Evolutionary conservation across 2,329 filamentous ascomycete species (phyloP).

Genomic region (Cadophora malorum): DNA sequence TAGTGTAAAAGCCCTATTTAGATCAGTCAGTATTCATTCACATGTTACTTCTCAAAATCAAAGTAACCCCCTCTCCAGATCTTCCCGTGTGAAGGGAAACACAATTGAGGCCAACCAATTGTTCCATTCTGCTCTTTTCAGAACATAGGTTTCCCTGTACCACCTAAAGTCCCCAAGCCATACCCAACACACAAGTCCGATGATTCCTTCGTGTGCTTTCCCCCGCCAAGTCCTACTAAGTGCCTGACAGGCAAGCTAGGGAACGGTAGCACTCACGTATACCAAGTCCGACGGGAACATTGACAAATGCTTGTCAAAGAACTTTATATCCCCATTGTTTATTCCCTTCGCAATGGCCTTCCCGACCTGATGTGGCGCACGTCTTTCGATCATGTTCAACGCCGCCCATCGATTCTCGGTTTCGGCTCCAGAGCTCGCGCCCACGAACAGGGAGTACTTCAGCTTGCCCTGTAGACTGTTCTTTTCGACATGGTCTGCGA

Average conservation of each 20-base stretch:
- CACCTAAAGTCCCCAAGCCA: too few relatives aligned
- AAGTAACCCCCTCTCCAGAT: too few relatives aligned
- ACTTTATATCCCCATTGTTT: slow-evolving; percentile 86
- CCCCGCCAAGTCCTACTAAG: neutral
- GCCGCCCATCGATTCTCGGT: slow-evolving; percentile 92
- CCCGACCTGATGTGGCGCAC: slow-evolving; percentile 86
- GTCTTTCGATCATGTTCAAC: slow-evolving; percentile 87
- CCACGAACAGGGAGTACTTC: slow-evolving; percentile 87
- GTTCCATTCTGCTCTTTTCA: neutral
- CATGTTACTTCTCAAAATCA: neutral
- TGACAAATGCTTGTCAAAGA: slow-evolving; percentile 92
- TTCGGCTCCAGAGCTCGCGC: slow-evolving; percentile 83
- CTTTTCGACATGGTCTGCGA: slow-evolving; percentile 89
- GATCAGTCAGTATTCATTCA: slow-evolving; percentile 24
- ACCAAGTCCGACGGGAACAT: slow-evolving; percentile 91
- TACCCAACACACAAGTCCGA: too few relatives aligned
- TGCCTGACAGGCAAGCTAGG: neutral
- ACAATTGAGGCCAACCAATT: too few relatives aligned
- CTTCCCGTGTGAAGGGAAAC: neutral
- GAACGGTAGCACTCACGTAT: slow-evolving; percentile 59
- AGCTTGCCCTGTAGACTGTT: slow-evolving; percentile 84
- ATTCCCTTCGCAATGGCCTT: slow-evolving; percentile 91
- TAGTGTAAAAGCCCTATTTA: slow-evolving; percentile 77
- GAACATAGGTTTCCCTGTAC: too few relatives aligned
- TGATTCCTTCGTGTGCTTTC: neutral